A percentile compares a stretch with the other conserved stretches of the same genome.
phyloP scores from a whole-genome alignment of 148 eudicot genomes.

The Rhododendron kiyosumense region DNA sequence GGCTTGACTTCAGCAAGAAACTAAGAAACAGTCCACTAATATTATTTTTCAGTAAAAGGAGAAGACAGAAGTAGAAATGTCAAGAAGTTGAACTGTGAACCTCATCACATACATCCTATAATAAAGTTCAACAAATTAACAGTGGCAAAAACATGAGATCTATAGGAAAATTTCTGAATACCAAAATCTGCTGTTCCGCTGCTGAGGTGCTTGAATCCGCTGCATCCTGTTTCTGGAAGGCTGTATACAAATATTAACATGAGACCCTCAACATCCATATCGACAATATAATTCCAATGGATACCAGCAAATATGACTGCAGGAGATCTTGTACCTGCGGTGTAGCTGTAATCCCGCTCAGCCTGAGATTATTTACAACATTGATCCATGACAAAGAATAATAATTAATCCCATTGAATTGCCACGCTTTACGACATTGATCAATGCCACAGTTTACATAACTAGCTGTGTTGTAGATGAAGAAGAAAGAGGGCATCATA shows the following conservation, averaged over 20 bases:
- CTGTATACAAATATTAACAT: constrained; percentile 31
- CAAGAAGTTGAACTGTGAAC: neutral
- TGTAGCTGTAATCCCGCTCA: constrained; percentile 22
- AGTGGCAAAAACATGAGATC: neutral
- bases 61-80: neutral
- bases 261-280: neutral
- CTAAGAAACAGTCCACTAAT: neutral
- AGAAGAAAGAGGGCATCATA: constrained; percentile 23
- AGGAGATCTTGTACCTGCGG: constrained; percentile 33
- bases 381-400: constrained; percentile 6
- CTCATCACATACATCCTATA: neutral
- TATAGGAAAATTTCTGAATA: constrained; percentile 20
- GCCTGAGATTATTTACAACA: constrained; percentile 26
- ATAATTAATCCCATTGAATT: neutral
- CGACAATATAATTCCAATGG: neutral
- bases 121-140: neutral
- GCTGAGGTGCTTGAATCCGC: constrained; percentile 44
- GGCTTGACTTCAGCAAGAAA: neutral
- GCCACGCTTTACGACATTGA: too few relatives aligned
- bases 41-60: neutral
- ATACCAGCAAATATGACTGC: neutral
- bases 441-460: neutral
- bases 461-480: neutral
- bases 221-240: constrained; percentile 50
- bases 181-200: constrained; percentile 96